phyloP scores from a whole-genome alignment of 768 basidiomycete species.

The Mycena rosella region DNA sequence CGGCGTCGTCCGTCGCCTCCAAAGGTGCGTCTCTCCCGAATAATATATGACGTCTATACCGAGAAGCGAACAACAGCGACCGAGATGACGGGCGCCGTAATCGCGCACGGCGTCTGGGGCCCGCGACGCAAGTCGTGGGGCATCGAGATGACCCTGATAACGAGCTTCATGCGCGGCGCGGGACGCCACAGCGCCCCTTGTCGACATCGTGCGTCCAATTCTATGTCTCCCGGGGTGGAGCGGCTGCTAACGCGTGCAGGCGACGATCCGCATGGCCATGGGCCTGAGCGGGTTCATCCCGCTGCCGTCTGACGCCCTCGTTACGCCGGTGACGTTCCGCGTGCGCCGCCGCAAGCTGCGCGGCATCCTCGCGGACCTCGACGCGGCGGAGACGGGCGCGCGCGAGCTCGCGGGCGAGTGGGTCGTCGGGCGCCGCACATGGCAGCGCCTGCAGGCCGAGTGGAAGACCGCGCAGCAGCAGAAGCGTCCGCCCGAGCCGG shows the following conservation, averaged over 20 bases:
- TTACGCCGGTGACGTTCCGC: constrained; percentile 93
- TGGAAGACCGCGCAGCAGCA: constrained; percentile 67
- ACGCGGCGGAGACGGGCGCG: constrained; percentile 78
- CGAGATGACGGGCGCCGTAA: constrained; percentile 72
- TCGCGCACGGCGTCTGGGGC: constrained; percentile 86
- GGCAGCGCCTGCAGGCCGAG: constrained; percentile 88
- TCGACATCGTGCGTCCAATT: constrained; percentile 84
- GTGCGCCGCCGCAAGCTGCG: constrained; percentile 79
- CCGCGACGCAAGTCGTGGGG: constrained; percentile 94
- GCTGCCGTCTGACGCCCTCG: constrained; percentile 90
- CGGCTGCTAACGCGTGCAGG: too few relatives aligned
- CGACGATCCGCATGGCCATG: constrained; percentile 73
- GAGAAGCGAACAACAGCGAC: constrained; percentile 47
- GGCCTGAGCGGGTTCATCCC: constrained; percentile 86
- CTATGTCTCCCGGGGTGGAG: too few relatives aligned
- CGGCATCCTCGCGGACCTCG: constrained; percentile 84
- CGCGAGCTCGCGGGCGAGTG: constrained; percentile 95
- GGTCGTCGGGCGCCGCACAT: constrained; percentile 94
- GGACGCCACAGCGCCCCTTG: constrained; percentile 84
- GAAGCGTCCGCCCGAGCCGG: constrained; percentile 40
- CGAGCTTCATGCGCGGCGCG: constrained; percentile 87
- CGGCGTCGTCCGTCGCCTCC: constrained; percentile 69
- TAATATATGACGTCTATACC: neutral
- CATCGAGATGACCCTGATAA: constrained; percentile 91
- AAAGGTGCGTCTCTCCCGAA: constrained; percentile 63